Percentiles rank a stretch among this genome's conserved stretches.
Conservation (phyloP, 352 stramenopile genomes). For the Globisporangium spinosum region DNA sequence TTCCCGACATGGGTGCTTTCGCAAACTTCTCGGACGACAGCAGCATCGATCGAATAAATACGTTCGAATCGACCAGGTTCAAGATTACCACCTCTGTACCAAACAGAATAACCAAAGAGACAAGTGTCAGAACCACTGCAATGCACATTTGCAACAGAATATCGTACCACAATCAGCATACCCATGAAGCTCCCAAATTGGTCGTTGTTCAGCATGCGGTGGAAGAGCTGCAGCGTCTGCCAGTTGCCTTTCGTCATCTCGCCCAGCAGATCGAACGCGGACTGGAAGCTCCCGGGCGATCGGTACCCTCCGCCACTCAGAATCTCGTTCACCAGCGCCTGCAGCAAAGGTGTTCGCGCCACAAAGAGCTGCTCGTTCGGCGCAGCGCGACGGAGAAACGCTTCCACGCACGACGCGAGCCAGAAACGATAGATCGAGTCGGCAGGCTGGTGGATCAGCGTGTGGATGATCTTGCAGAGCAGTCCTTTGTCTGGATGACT, state of each 20-base stretch:
- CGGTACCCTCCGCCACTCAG: constrained; percentile 76
- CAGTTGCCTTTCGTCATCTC: constrained; percentile 95
- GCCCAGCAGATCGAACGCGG: constrained; percentile 93
- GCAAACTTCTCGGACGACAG: constrained; percentile 76
- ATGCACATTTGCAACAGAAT: not conserved
- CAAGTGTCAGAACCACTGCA: constrained; percentile 5
- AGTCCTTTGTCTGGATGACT: constrained; percentile 77
- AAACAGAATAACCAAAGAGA: constrained; percentile 6
- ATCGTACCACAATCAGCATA: constrained; percentile 26
- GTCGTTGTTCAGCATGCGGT: constrained; percentile 80
- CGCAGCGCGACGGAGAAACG: constrained; percentile 88
- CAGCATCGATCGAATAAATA: constrained; percentile 94
- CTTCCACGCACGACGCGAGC: constrained; percentile 95
- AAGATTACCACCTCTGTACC: constrained; percentile 84
- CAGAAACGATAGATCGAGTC: constrained; percentile 96
- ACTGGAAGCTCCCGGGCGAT: constrained; percentile 92
- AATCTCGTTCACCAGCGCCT: constrained; percentile 87
- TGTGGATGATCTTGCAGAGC: constrained; percentile 88
- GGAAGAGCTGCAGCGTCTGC: constrained; percentile 88
- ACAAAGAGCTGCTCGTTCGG: constrained; percentile 90
- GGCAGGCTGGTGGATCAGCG: constrained; percentile 86
- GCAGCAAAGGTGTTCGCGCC: constrained; percentile 82
- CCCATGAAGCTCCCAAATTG: constrained; percentile 90
- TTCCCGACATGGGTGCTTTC: constrained; percentile 31
- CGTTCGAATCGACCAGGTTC: constrained; percentile 96